Base-by-base conservation (phyloP, 139 green algal species). In the Choricystis sp. region DNA sequence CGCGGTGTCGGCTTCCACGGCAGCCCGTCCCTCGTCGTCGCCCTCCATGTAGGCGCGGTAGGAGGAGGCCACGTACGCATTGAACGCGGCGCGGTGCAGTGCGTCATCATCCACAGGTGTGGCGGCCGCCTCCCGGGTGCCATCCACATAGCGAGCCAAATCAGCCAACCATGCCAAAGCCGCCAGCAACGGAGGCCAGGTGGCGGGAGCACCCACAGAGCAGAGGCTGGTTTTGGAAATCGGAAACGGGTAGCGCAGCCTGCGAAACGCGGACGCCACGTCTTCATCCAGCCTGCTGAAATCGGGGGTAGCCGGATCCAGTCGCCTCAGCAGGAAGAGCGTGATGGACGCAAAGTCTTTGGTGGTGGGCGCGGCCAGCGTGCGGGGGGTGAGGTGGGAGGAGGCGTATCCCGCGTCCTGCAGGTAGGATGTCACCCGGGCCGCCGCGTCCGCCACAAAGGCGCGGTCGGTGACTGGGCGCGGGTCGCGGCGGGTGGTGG, bases 331-430 rank as follows among this genome's bases (percentile, higher is more conserved):
- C 2, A 96, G 77, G 74, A 95, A 96, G n/a, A 77, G 66, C 49
- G 91, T 81, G 59, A 97, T 82, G 68, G 86, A 72, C 24, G 75
- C 75, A 73, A 96, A 95, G 64, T 97, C 90, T 72, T 96, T 96
- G 60, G 73, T 85, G 49, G 91, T 95, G 29, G 89, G 89, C 57
- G 70, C 82, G 49, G 78, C 61, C 16, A 97, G 75, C 5, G 60
- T 78, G 59, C 20, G 31, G 56, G 30, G n/a, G n/a, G 23, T 21
- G 26, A 57, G 29, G 0, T 9, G 14, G 0, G 1, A n/a, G 29
- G 29, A 72, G 16, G 91, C 79, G 64, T 94, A 97, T 24, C 79
- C 77, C 61, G 96, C 84, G 0, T 72, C 73, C 20, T 81, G 80
- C 3, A 95, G 72, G 76, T 90, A 97, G 1, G 72, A 66, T 30